Base-by-base conservation (phyloP, 1,284 basidiomycete species). In the Fomitopsis betulina region DNA sequence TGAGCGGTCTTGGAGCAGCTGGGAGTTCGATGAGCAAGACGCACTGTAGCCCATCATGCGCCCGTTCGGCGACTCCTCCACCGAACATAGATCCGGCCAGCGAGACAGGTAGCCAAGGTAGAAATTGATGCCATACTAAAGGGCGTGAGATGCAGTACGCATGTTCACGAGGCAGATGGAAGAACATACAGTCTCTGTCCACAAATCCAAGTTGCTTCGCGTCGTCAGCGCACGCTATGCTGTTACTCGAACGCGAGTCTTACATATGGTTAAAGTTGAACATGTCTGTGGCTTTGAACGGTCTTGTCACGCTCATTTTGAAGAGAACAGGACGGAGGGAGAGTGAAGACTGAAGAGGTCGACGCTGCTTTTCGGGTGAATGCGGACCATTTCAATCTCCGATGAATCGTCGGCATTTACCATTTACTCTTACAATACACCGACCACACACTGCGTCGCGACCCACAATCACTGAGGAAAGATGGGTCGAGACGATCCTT, bases 191-290 rank as follows among this genome's bases (percentile, higher is more conserved):
- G 94, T 96, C 76, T 96, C 94, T 50, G 94, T 96, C 91, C 92
- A 96, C 56, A 94, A 79, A 72, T 96, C 94, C 68, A 96, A 76
- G 71, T 96, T 96, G 60, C 94, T 94, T 68, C 1, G 58, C 8
- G 25, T 6, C 19, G 49, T 61, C 37, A 57, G 35, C 47, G n/a
- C 21, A 30, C 45, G 23, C 5, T 35, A 23, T 33, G 21, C 6
- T 8, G 33, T 49, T 51, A 27, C 6, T 27, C 47, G 33, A 19
- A 37, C 2, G 21, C n/a, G n/a, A 13, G n/a, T 72, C 80, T 64
- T 65, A 90, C 91, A 93, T 81, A 69, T 94, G 93, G 72, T 96
- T 96, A 76, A 95, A 96, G 65, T 82, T 87, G 81, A 96, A 95
- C 73, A 96, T 80, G 70, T 96, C 94, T 0, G 85, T 84, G 15